These are phyloP conservation scores for Carex arenaria DNA, from an alignment of 202 grass and related monocot genomes.

Conservation along the genomic window DNA sequence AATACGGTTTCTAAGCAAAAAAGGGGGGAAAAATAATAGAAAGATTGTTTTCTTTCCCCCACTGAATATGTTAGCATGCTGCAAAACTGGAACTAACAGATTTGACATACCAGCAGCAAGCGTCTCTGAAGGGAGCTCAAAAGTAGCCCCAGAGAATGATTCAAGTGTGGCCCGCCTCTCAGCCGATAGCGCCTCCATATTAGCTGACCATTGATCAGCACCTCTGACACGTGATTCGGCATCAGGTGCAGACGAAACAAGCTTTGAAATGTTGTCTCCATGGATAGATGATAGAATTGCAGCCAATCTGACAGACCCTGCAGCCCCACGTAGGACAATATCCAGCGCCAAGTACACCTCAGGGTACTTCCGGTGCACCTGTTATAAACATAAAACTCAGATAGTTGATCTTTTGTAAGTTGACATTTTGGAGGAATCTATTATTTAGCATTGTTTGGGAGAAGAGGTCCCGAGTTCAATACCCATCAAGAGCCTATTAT, in stretches of 20 bases:
- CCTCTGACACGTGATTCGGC: conserved; percentile 73
- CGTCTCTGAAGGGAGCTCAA: conserved; percentile 82
- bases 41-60: not conserved
- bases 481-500: not conserved
- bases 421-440: not conserved
- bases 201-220: conserved; percentile 57
- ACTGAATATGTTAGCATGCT: not conserved
- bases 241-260: conserved; percentile 87
- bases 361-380: conserved; percentile 83
- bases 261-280: conserved; percentile 90
- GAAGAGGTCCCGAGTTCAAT: not conserved
- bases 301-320: conserved; percentile 73
- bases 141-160: conserved; percentile 43
- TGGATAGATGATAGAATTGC: conserved; percentile 92
- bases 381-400: conserved; percentile 7
- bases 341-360: conserved; percentile 97
- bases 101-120: conserved; percentile 42
- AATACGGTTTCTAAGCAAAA: not conserved
- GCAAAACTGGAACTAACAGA: not conserved
- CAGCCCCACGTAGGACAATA: conserved; percentile 79
- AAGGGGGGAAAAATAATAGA: not conserved
- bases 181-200: conserved; percentile 48
- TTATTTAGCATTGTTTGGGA: not conserved
- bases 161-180: conserved; percentile 68
- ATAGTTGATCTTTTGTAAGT: not conserved